phyloP scores from a whole-genome alignment of 768 basidiomycete species.

The Auriculariales sp. region DNA sequence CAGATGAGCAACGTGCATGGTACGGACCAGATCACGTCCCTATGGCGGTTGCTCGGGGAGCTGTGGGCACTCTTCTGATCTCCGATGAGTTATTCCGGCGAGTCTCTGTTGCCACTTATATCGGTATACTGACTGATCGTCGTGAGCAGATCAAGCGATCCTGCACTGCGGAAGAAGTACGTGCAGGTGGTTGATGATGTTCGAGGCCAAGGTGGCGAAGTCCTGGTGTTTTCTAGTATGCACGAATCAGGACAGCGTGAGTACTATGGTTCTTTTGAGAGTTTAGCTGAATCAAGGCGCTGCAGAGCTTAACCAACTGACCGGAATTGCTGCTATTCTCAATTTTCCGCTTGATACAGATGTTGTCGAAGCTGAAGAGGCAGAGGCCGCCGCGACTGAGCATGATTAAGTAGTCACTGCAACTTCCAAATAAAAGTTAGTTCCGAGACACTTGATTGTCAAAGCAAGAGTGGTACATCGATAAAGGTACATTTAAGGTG shows the following conservation, averaged over 20 bases:
- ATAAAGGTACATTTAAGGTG: too few species aligned
- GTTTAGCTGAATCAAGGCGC: neutral
- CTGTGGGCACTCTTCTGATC: constrained; percentile 86
- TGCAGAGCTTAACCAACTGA: constrained; percentile 87
- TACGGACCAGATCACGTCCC: constrained; percentile 93
- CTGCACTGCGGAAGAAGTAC: constrained; percentile 62
- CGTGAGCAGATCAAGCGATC: constrained; percentile 57
- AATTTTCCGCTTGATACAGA: constrained; percentile 94
- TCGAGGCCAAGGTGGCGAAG: constrained; percentile 78
- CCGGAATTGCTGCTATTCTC: constrained; percentile 88
- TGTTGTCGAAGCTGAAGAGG: constrained; percentile 86
- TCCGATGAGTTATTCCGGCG: constrained; percentile 91
- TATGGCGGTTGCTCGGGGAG: constrained; percentile 83
- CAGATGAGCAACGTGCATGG: constrained; percentile 94
- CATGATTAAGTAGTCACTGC: too few species aligned
- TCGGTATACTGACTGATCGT: neutral
- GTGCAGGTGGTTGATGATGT: constrained; percentile 83
- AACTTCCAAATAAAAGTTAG: too few species aligned
- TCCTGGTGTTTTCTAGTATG: constrained; percentile 97
- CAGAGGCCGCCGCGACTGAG: too few species aligned
- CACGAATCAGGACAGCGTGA: constrained; percentile 96
- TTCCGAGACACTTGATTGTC: too few species aligned
- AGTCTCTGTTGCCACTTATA: constrained; percentile 8
- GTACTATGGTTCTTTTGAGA: constrained; percentile 14
- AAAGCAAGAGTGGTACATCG: too few species aligned